These are phyloP conservation scores for Sordariomycetes sp. DNA, from an alignment of 2,329 filamentous ascomycete genomes.

Conservation along the genomic window DNA sequence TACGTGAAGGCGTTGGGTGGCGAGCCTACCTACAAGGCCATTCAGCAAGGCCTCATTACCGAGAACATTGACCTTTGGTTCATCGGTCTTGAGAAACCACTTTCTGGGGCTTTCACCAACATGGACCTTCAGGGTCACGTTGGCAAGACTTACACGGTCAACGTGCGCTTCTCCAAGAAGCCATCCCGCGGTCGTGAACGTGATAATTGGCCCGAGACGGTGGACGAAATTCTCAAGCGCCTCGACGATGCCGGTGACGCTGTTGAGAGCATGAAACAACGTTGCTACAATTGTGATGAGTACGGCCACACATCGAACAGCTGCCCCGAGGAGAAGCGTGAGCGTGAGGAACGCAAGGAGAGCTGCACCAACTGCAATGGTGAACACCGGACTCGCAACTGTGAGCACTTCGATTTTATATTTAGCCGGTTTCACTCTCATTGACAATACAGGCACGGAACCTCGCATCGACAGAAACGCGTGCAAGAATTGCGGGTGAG, in stretches of 20 bases:
- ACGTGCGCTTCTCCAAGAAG: slow-evolving; percentile 50
- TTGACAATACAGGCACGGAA: slow-evolving; percentile 33
- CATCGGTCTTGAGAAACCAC: slow-evolving; percentile 51
- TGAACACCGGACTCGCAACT: slow-evolving; percentile 59
- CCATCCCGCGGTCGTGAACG: slow-evolving; percentile 50
- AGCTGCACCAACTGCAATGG: slow-evolving; percentile 57
- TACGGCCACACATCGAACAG: slow-evolving; percentile 52
- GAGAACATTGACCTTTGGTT: slow-evolving; percentile 47
- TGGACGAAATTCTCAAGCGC: slow-evolving; percentile 52
- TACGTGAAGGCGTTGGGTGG: slow-evolving; percentile 52
- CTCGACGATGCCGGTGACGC: slow-evolving; percentile 58
- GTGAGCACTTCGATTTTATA: slow-evolving; percentile 31
- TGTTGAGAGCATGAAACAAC: slow-evolving; percentile 46
- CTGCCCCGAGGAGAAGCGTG: slow-evolving; percentile 49
- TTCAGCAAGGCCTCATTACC: slow-evolving; percentile 52
- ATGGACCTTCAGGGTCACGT: slow-evolving; percentile 65
- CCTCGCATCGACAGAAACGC: slow-evolving; percentile 55
- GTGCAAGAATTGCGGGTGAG: slow-evolving; percentile 58
- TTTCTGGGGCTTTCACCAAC: slow-evolving; percentile 52
- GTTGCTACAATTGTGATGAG: slow-evolving; percentile 56
- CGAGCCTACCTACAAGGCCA: slow-evolving; percentile 45
- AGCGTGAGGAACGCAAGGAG: slow-evolving; percentile 34
- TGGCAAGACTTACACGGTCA: slow-evolving; percentile 54
- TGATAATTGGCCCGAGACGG: slow-evolving; percentile 47
- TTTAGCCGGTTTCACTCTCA: background rate